Evolutionary conservation across 306 rosid genomes (phyloP).

Genomic region (Sechiopsis laciniata): DNA sequence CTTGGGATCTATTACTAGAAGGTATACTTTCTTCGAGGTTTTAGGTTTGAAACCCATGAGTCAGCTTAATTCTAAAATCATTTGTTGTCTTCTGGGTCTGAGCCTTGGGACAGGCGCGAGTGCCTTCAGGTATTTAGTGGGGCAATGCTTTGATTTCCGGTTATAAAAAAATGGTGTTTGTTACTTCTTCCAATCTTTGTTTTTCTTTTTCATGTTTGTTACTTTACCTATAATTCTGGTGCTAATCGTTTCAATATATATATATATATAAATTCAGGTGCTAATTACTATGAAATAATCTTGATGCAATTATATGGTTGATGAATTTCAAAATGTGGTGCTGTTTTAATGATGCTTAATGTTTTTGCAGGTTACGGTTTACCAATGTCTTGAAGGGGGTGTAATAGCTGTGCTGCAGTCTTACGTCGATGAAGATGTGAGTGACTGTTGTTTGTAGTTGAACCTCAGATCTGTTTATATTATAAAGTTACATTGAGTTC

Average conservation of each 20-base stretch:
- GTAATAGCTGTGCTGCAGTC: constrained; percentile 87
- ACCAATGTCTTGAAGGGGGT: constrained; percentile 75
- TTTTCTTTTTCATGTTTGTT: neutral
- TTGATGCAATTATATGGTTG: neutral
- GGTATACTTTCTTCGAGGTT: no score
- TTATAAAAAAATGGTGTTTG: neutral
- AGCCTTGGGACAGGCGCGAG: no score
- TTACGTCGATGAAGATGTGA: constrained; percentile 87
- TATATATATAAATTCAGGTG: no score
- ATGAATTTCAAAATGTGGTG: neutral
- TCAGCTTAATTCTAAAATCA: no score
- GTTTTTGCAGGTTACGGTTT: constrained; percentile 56
- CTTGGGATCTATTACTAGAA: no score
- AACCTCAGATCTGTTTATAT: neutral
- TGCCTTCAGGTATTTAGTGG: no score
- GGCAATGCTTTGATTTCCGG: no score
- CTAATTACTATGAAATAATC: neutral
- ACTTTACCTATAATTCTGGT: neutral
- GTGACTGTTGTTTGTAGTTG: constrained; percentile 25
- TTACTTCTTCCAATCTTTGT: neutral
- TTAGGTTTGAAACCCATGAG: no score
- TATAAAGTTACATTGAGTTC: constrained; percentile 24
- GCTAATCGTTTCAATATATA: no score
- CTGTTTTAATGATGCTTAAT: constrained; percentile 23
- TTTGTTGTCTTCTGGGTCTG: no score